Percentiles rank a stretch among this genome's conserved stretches.
These are phyloP conservation scores for Gynochthodes officinalis DNA, from an alignment of 257 asterid genomes.

Conservation along the genomic window DNA sequence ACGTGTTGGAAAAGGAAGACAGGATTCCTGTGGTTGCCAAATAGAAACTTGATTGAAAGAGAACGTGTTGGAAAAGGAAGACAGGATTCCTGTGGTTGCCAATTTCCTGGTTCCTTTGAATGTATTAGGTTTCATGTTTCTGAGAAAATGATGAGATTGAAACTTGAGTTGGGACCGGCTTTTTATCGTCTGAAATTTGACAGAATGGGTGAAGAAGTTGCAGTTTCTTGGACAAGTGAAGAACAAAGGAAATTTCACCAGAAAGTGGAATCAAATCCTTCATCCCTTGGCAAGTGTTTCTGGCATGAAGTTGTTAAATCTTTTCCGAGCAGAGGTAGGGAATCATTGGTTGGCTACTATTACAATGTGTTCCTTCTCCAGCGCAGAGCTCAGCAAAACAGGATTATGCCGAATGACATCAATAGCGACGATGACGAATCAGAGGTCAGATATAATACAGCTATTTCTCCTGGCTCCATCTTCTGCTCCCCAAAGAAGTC, in stretches of 20 bases:
- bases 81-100: slow-evolving; percentile 41
- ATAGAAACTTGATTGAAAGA: slow-evolving; percentile 36
- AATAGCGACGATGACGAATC: slow-evolving; percentile 72
- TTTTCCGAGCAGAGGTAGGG: slow-evolving; percentile 28
- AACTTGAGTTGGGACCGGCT: slow-evolving; percentile 35
- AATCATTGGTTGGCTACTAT: slow-evolving; percentile 31
- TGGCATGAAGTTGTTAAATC: slow-evolving; percentile 36
- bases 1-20: too few relatives aligned
- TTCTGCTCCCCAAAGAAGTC: slow-evolving; percentile 69
- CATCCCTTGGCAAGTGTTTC: slow-evolving; percentile 25
- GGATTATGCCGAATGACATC: slow-evolving; percentile 40
- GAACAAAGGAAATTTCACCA: slow-evolving; percentile 32
- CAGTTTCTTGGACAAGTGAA: slow-evolving; percentile 33
- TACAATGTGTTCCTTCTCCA: slow-evolving; percentile 36
- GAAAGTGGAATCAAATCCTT: slow-evolving; percentile 27
- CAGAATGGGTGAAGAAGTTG: slow-evolving; percentile 34
- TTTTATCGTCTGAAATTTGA: slow-evolving; percentile 34
- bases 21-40: too few relatives aligned
- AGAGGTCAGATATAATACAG: slow-evolving; percentile 18
- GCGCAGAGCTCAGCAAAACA: slow-evolving; percentile 62
- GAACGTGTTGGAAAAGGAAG: slow-evolving; percentile 46
- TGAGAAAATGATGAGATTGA: slow-evolving; percentile 32
- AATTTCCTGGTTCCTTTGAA: slow-evolving; percentile 30
- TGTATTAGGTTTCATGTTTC: slow-evolving; percentile 39
- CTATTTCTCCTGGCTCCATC: slow-evolving; percentile 52